Evolutionary conservation across 2,329 filamentous ascomycete species (phyloP), one percentile per base, ranked within the genome.

Genomic region (Aspergillus cejpii): DNA sequence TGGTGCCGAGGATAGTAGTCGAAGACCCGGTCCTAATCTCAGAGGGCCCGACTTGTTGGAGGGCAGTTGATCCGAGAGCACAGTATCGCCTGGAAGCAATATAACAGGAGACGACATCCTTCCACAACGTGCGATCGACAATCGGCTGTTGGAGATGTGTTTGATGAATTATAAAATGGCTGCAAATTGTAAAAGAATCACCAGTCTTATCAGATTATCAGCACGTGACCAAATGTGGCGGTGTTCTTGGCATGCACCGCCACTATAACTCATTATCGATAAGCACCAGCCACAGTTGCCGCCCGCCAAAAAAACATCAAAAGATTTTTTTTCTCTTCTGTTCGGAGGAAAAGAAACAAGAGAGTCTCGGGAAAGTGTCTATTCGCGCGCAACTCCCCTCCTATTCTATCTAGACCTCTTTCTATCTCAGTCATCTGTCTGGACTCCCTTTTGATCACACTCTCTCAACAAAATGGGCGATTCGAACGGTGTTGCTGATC

Each of bases 1-100:
- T 82, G 51, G 85, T 74, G 51, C 83, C 75, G 81, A 84, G 34
- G 87, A 86, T 48, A 88, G 81, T 65, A 94, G 83, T 49, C 85
- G 84, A 45, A 96, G 76, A 44, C 90, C 90, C 12, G 88, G 86
- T 21, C 90, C 90, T 20, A 96, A 77, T 44, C 86, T 87, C 51
- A 95, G 74, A 29, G 87, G 80, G 52, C 74, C 74, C 47, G 74
- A 76, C 50, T 80, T 87, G 38, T 77, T 75, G 23, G 78, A 78
- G 2, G 87, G 87, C 28, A 94, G 75, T 27, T 78, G 69, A 20
- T 78, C 74, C 1, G 77, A 65, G 47, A 87, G 79, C 37, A 96
- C 76, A 24, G 71, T 62, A 57, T 96, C 89, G 54, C 92, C 90
- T 0, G 92, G 92, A 5, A 97, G 79, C 49, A 96, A 79, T 50